These are phyloP conservation scores for Talaromyces sp. DNA, from an alignment of 2,329 filamentous ascomycete genomes.

Conservation along the genomic window DNA sequence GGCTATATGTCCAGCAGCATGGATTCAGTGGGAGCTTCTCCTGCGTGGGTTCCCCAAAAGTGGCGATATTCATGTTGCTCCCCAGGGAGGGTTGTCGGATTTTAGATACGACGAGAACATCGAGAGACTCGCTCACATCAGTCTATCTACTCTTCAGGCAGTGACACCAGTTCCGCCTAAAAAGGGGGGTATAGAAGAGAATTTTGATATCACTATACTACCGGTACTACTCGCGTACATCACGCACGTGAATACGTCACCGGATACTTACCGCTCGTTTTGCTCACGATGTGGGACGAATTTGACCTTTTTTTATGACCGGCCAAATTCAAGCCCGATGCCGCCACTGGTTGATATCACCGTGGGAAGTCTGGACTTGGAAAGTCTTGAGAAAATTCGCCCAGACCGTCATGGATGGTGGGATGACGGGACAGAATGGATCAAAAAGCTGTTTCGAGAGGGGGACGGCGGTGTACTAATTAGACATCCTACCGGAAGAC, in stretches of 20 bases:
- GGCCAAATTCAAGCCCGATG: conserved; percentile 3
- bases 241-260: conserved; percentile 13
- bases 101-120: background rate
- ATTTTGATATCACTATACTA: too few relatives aligned
- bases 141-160: background rate
- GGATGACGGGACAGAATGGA: conserved; percentile 19
- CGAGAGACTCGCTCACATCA: background rate
- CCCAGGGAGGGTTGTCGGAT: too few relatives aligned
- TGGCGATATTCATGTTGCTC: background rate
- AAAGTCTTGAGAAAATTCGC: conserved; percentile 15
- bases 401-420: conserved; percentile 16
- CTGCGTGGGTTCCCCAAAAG: background rate
- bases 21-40: conserved; percentile 19
- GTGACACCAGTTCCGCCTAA: background rate
- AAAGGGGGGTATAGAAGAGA: too few relatives aligned
- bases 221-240: background rate
- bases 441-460: conserved; percentile 14
- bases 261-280: conserved; percentile 19
- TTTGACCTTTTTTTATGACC: conserved; percentile 17
- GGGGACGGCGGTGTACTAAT: conserved; percentile 9
- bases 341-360: conserved; percentile 17
- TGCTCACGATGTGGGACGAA: conserved; percentile 23
- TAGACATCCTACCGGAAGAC: conserved; percentile 4
- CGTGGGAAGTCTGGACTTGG: conserved; percentile 19
- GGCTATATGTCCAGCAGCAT: conserved; percentile 21